Evolutionary conservation across 306 rosid genomes (phyloP), one percentile per base, ranked within the genome.

Genomic region (Vigna trinervia): DNA sequence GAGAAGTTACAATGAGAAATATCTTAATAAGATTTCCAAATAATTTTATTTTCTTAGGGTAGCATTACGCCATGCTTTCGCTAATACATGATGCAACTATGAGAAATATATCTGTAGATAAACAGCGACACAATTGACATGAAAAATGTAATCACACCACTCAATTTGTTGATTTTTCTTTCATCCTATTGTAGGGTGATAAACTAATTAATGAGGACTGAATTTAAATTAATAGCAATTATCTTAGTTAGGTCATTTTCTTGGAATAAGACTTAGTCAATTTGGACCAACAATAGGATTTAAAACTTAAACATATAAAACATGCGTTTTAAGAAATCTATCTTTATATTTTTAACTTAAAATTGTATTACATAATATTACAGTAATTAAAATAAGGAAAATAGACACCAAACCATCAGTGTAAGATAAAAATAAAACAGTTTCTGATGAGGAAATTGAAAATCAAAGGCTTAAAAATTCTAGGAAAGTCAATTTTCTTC

Each of bases 21-120:
- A 41, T 65, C 52, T 65, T 11, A 1, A 3, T 20, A 39, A 41
- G 10, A 41, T 38, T 54, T 54, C 13, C 14, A 46, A 23, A 41
- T 22, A 22, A 8, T 41, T 13, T 72, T 60, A 6, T 23, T 45
- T 26, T 32, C 39, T 45, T 67, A 17, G 12, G 32, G 6, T 11
- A 61, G 71, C 20, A 79, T 48, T 41, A 47, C 26, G 11, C 22
- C 73, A 79, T 50, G 60, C 78, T 71, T 36, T 15, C 26, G 58
- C 32, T 64, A 9, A 38, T 64, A 41, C 64, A 65, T 14, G 64
- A 36, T 50, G 19, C 45, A 51, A 38, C 43, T 38, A 0, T 5
- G 5, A 17, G 14, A 59, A 20, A 38, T 14, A 38, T 50, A 51
- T 34, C 26, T 50, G 30, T 7, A 11, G 11, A 19, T 20, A 12